Conservation (phyloP, 805 yeast genomes). For the Cyberlindnera xishuangbannaensis region DNA sequence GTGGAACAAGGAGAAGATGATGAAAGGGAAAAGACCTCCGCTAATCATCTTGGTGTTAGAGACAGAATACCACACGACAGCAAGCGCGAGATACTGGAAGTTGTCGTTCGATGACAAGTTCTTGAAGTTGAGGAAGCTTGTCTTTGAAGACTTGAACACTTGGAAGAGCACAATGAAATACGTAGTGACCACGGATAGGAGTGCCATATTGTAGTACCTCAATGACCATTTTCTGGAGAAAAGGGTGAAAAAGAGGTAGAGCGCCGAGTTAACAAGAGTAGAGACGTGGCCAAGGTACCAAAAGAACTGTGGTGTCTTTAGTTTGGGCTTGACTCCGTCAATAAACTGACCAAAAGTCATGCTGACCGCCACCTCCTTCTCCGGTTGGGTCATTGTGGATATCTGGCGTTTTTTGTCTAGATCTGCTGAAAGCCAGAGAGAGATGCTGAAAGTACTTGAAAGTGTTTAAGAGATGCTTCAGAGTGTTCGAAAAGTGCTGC, state of each 20-base stretch:
- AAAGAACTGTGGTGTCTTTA: constrained; percentile 53
- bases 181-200: constrained; percentile 50
- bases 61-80: constrained; percentile 38
- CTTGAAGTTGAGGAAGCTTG: constrained; percentile 25
- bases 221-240: constrained; percentile 30
- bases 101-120: constrained; percentile 46
- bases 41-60: constrained; percentile 34
- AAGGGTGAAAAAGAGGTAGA: constrained; percentile 37
- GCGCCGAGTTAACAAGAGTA: constrained; percentile 37
- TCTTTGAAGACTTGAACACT: constrained; percentile 38
- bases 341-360: constrained; percentile 14
- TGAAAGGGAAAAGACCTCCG: constrained; percentile 54
- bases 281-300: constrained; percentile 64
- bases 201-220: constrained; percentile 35
- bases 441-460: neutral
- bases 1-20: constrained; percentile 61
- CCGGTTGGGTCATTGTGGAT: constrained; percentile 1
- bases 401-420: too few species aligned
- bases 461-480: too few species aligned
- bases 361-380: constrained; percentile 1
- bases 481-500: too few species aligned
- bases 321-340: constrained; percentile 16
- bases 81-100: constrained; percentile 51
- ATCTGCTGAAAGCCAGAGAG: too few species aligned
- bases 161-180: constrained; percentile 60